Percentiles rank a stretch among this genome's conserved stretches.
These are phyloP conservation scores for Pinus tabuliformis DNA, from an alignment of 75 land plant species.

Conservation along the genomic window DNA sequence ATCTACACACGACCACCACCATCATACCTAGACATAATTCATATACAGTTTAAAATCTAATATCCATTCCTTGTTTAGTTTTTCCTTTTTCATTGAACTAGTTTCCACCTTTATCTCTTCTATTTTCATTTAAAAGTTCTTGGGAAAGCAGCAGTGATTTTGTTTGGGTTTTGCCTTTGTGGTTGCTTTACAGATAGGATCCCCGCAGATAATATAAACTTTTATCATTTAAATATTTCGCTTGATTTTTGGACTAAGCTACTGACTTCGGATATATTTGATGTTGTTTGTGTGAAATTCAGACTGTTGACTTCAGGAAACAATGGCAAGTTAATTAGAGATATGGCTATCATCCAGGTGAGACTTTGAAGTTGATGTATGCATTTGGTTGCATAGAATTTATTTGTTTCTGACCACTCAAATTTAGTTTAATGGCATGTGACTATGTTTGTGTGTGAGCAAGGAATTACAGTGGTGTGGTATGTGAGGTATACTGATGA, in stretches of 20 bases:
- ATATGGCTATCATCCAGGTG: constrained; percentile 7
- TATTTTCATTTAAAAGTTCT: not conserved
- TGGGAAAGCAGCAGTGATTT: not conserved
- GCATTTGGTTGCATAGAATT: not conserved
- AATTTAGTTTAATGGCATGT: not conserved
- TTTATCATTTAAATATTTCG: not conserved
- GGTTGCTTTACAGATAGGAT: not conserved
- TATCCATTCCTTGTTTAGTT: not conserved
- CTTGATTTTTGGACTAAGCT: not conserved
- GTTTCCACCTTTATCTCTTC: not conserved
- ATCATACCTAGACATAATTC: no score
- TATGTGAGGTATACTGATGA: not conserved
- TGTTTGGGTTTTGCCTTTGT: not conserved
- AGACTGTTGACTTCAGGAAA: not conserved
- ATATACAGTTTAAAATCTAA: not conserved
- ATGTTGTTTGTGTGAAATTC: not conserved
- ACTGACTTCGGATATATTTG: not conserved
- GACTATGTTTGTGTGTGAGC: not conserved
- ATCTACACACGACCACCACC: no score
- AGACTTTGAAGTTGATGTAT: not conserved
- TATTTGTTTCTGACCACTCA: not conserved
- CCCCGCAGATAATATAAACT: not conserved
- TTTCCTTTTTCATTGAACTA: not conserved
- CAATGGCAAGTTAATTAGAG: not conserved
- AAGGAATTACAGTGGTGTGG: not conserved